Evolutionary conservation across 495 filamentous ascomycete genomes (phyloP).

Genomic region (Penicillium lagena): DNA sequence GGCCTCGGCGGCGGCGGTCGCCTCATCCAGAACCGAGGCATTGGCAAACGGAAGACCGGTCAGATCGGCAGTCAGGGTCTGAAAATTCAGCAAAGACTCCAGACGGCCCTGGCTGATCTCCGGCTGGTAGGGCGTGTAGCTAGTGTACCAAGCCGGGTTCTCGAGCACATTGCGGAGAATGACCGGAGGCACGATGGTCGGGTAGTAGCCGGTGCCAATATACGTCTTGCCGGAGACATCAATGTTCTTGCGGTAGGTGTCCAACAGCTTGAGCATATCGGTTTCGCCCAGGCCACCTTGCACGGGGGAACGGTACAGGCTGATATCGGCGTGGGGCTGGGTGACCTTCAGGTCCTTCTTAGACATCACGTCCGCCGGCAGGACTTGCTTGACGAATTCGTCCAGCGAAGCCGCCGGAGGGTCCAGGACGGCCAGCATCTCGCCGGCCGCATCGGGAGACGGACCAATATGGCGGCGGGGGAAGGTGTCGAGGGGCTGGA

Average conservation of each 20-base stretch:
- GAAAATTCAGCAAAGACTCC: constrained; percentile 94
- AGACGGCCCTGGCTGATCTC: constrained; percentile 94
- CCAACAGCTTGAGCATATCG: constrained; percentile 56
- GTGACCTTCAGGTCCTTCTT: constrained; percentile 44
- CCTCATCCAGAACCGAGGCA: constrained; percentile 89
- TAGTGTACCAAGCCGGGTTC: constrained; percentile 96
- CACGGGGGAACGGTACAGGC: constrained; percentile 37
- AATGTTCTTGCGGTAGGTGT: constrained; percentile 58
- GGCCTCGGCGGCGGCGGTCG: constrained; percentile 91
- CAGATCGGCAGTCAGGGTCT: constrained; percentile 87
- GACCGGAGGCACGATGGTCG: constrained; percentile 79
- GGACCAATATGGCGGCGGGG: constrained; percentile 90
- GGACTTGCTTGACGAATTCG: constrained; percentile 82
- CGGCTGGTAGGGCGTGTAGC: constrained; percentile 96
- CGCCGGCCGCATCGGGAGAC: constrained; percentile 57
- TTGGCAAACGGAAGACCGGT: constrained; percentile 88
- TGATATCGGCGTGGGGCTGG: constrained; percentile 30
- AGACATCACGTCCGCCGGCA: constrained; percentile 79
- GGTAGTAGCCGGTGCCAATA: constrained; percentile 86
- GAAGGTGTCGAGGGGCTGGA: constrained; percentile 61
- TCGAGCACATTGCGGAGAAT: constrained; percentile 94
- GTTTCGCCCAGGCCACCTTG: constrained; percentile 60
- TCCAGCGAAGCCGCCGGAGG: constrained; percentile 71
- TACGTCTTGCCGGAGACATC: constrained; percentile 54
- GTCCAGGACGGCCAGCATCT: constrained; percentile 79